These are phyloP conservation scores for Obelidium mucronatum DNA, from an alignment of 192 early-diverging fungal genomes.

Conservation along the genomic window DNA sequence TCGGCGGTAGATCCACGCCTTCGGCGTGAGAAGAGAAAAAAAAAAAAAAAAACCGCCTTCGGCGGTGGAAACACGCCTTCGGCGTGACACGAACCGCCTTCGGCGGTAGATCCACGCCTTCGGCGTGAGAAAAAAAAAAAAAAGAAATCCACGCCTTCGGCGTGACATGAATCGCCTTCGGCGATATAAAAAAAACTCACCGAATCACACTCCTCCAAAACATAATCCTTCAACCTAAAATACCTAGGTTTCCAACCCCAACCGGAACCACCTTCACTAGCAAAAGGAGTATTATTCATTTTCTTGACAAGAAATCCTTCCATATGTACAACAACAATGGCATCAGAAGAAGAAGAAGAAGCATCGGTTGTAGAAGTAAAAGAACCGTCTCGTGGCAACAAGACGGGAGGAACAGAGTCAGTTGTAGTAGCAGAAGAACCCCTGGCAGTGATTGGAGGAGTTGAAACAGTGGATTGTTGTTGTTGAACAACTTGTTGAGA, in stretches of 20 bases:
- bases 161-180: too few species aligned
- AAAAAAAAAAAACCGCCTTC: too few species aligned
- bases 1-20: too few species aligned
- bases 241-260: constrained; percentile 94
- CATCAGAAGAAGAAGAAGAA: background rate
- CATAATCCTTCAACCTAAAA: constrained; percentile 54
- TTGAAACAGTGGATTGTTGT: background rate
- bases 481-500: too few species aligned
- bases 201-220: constrained; percentile 84
- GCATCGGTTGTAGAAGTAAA: background rate
- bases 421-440: background rate
- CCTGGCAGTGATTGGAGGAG: background rate
- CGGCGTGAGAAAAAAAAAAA: too few species aligned
- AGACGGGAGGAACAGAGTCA: background rate
- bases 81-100: too few species aligned
- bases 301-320: constrained; percentile 36
- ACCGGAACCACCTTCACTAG: background rate
- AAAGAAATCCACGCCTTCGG: too few species aligned
- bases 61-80: too few species aligned
- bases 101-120: too few species aligned
- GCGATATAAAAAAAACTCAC: constrained; percentile 19
- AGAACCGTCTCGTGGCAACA: background rate
- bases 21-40: too few species aligned
- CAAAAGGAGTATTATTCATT: background rate
- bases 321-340: background rate